Base-by-base conservation (phyloP, 1,284 basidiomycete genomes). In the Puccinia polysora region DNA sequence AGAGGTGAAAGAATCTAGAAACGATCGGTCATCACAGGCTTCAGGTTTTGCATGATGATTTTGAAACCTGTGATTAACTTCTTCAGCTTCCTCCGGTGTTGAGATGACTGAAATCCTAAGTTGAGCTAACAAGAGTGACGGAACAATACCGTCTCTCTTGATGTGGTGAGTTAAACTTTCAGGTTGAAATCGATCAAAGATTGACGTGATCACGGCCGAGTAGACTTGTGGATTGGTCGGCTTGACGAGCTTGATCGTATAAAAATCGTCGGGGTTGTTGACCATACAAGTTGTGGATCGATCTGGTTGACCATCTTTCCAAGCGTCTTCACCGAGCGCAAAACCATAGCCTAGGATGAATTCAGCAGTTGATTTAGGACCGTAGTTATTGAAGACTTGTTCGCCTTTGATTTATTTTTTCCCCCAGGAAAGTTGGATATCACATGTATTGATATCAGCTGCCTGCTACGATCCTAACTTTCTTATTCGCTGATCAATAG, bases 321-420 rank as follows among this genome's bases (percentile, higher is more conserved):
- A 71, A n/a, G 63, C 69, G 43, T 62, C 23, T 20, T 71, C 56
- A 8, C 38, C 38, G 6, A 71, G 47, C 25, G 25, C 58, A 56
- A 71, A 71, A 0, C 69, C 69, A 25, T 71, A 71, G n/a, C 69
- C 69, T 28, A 71, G 32, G 20, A 71, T 71, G 12, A 62, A 64
- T 64, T 71, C 69, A 14, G 12, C 69, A 7, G 59, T 71, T 15
- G 69, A 64, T 23, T 71, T 71, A 2, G 69, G 23, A 3, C 69
- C 69, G 36, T 71, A 71, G 38, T 71, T 71, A 28, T 71, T 71
- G 36, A 63, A 71, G 23, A 71, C 69, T 56, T 71, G 69, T 38
- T 59, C 45, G 18, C 68, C 68, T 70, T 36, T 18, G n/a, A 34
- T 10, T 23, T 23, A 18, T 36, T 30, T 23, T 20, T 20, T 7